Percentiles rank a stretch among this genome's conserved stretches.
Conservation (phyloP, 345 rosid genomes). For the Eucalyptus marginata region DNA sequence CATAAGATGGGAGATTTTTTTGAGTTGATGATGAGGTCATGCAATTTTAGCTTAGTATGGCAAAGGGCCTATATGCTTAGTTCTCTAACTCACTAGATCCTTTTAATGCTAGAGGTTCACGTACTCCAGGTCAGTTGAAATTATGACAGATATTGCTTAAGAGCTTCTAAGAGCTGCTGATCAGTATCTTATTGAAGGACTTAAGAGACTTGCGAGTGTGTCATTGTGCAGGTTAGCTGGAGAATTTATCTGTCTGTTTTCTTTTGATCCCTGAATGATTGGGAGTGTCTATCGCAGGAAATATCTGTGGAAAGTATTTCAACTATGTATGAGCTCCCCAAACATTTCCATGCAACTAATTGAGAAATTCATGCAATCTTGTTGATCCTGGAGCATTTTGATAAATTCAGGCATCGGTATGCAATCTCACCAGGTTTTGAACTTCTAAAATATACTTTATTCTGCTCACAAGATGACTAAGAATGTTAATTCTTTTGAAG, state of each 20-base stretch:
- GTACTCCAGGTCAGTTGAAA: slow-evolving; percentile 83
- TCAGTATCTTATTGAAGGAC: neutral
- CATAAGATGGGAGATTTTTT: slow-evolving; percentile 85
- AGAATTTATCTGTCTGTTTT: no score
- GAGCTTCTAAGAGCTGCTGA: slow-evolving; percentile 97
- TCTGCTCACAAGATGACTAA: neutral
- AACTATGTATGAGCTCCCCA: slow-evolving; percentile 55
- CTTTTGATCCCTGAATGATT: no score
- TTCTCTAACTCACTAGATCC: neutral
- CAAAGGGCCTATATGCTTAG: neutral
- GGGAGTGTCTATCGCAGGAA: no score
- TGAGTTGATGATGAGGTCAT: slow-evolving; percentile 92
- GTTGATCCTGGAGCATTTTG: slow-evolving; percentile 42
- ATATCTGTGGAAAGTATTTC: slow-evolving; percentile 25
- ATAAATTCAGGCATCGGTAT: slow-evolving; percentile 20
- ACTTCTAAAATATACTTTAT: neutral
- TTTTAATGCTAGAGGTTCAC: slow-evolving; percentile 38
- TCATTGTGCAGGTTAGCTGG: neutral
- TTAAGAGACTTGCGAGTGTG: neutral
- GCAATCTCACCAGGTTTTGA: neutral
- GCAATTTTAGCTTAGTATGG: neutral
- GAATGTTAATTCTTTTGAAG: neutral
- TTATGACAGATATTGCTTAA: slow-evolving; percentile 64
- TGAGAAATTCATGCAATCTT: slow-evolving; percentile 55
- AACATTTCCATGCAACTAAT: slow-evolving; percentile 39